Evolutionary conservation across 352 stramenopile species (phyloP).

Genomic region (Aphanomyces invadans): DNA sequence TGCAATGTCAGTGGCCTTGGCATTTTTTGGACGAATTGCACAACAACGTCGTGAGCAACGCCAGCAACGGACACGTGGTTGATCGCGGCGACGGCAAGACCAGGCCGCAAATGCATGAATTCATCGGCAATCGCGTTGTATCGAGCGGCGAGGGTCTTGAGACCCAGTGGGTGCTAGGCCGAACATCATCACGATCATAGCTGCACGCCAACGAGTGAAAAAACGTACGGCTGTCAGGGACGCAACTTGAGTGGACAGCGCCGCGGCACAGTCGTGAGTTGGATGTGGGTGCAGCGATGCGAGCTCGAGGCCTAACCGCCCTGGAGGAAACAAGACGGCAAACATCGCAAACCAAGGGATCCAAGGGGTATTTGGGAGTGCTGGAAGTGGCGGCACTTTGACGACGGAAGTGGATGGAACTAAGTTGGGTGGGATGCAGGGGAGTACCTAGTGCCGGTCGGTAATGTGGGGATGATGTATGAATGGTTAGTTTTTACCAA

Average conservation of each 20-base stretch:
- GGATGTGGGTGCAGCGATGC: not conserved
- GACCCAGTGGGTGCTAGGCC: slow-evolving; percentile 8
- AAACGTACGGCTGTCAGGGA: not conserved
- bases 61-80: not conserved
- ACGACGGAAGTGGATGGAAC: not conserved
- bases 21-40: not conserved
- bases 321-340: not conserved
- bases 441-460: not conserved
- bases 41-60: not conserved
- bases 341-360: not conserved
- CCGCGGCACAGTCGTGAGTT: not conserved
- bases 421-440: not conserved
- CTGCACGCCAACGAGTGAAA: too few species aligned
- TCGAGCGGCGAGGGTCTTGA: not conserved
- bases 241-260: slow-evolving; percentile 7
- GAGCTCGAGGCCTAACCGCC: not conserved
- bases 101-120: not conserved
- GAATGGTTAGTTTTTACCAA: not conserved
- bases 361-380: not conserved
- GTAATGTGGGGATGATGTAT: not conserved
- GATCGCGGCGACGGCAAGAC: not conserved
- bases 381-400: not conserved
- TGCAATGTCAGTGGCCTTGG: not conserved
- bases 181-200: too few species aligned
- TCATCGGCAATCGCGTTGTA: not conserved